Evolutionary conservation across 345 rosid genomes (phyloP).

Genomic region (Dipteronia sinensis): DNA sequence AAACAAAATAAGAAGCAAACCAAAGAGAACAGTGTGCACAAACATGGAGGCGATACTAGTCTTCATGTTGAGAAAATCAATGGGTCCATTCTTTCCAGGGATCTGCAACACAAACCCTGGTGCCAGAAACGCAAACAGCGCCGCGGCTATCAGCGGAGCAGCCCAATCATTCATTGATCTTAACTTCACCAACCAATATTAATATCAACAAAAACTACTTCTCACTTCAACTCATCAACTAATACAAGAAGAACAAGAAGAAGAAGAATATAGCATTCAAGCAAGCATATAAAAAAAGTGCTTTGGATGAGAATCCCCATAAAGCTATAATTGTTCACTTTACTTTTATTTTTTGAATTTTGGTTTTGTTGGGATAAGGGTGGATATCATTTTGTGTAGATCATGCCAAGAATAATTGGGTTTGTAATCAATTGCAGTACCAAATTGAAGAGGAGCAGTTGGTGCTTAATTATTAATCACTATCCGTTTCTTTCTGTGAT

Average conservation of each 20-base stretch:
- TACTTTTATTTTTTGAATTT: neutral
- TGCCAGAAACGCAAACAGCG: conserved; percentile 76
- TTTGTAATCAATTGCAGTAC: neutral
- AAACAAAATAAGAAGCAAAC: conserved; percentile 70
- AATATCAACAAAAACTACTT: neutral
- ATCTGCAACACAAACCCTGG: conserved; percentile 77
- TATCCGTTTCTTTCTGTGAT: neutral
- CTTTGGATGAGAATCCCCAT: conserved; percentile 24
- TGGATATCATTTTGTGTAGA: conserved; percentile 15
- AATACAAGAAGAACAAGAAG: neutral
- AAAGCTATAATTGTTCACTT: conserved; percentile 14
- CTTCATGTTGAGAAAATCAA: conserved; percentile 86
- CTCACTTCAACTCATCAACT: neutral
- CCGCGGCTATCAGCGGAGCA: conserved; percentile 82
- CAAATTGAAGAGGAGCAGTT: neutral
- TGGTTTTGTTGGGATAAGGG: conserved; percentile 31
- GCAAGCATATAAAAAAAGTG: neutral
- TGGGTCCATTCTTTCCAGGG: conserved; percentile 68
- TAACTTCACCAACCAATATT: neutral
- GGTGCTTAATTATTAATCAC: conserved; percentile 20
- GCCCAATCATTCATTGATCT: conserved; percentile 81
- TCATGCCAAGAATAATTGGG: neutral
- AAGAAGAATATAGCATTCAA: conserved; percentile 3
- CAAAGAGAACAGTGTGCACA: conserved; percentile 68
- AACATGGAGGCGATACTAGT: conserved; percentile 74